Evolutionary conservation across 2,329 filamentous ascomycete species (phyloP).

Genomic region (Fusarium stilboides): DNA sequence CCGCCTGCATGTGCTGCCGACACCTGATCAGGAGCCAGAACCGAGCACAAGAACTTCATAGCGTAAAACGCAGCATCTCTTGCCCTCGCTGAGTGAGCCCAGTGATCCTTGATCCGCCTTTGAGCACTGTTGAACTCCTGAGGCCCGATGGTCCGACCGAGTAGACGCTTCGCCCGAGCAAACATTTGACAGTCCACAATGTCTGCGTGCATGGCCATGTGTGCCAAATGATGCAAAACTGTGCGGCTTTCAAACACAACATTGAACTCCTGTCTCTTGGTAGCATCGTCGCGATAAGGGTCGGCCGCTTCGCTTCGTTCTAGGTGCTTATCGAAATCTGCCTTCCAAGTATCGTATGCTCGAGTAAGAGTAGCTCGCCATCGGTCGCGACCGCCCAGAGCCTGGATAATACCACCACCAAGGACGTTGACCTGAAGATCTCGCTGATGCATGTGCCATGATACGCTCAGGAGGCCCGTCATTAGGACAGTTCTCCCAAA

Average conservation of each 20-base stretch:
- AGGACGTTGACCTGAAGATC: slow-evolving; percentile 93
- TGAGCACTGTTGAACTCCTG: slow-evolving; percentile 86
- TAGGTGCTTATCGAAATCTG: slow-evolving; percentile 88
- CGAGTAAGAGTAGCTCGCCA: slow-evolving; percentile 89
- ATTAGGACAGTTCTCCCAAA: slow-evolving; percentile 95
- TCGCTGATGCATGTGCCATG: slow-evolving; percentile 97
- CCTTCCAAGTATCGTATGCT: slow-evolving; percentile 95
- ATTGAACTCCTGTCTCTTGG: slow-evolving; percentile 74
- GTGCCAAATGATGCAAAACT: slow-evolving; percentile 91
- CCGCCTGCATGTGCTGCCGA: slow-evolving; percentile 57
- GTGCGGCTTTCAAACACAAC: slow-evolving; percentile 88
- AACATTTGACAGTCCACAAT: slow-evolving; percentile 98
- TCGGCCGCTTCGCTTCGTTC: slow-evolving; percentile 70
- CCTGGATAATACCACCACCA: slow-evolving; percentile 78
- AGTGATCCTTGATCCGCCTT: slow-evolving; percentile 86
- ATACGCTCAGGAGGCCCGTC: slow-evolving; percentile 92
- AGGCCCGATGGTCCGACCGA: slow-evolving; percentile 87
- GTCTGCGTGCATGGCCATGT: slow-evolving; percentile 98
- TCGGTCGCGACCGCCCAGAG: slow-evolving; percentile 88
- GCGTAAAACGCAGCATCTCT: slow-evolving; percentile 95
- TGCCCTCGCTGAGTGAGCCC: slow-evolving; percentile 90
- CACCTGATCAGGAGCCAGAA: slow-evolving; percentile 73
- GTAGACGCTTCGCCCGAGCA: slow-evolving; percentile 85
- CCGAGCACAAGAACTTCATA: slow-evolving; percentile 88
- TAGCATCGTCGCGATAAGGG: slow-evolving; percentile 69